Base-by-base conservation (phyloP, 148 eudicot genomes). In the Amaranthus hypochondriacus region DNA sequence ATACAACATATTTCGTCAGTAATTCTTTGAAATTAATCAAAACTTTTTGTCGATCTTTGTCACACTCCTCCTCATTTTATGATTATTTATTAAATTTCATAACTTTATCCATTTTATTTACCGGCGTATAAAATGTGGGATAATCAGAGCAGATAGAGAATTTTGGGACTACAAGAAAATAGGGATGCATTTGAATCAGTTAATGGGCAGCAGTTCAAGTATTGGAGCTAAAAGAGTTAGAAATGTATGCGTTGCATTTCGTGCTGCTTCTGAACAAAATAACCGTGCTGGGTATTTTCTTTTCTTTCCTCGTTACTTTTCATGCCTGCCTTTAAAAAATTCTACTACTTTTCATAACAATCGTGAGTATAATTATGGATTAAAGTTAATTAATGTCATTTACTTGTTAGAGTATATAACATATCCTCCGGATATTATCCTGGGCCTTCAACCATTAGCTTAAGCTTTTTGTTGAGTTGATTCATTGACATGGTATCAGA, bases 201-300 rank as follows among this genome's bases (percentile, higher is more conserved):
- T 93, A 4, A 91, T 93, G 87, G 98, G 98, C 15, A 93, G 98
- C 87, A 93, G 98, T 75, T 93, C 98, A 3, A 93, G 98, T 83
- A 91, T 93, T 14, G 98, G 98, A 21, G 98, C 98, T 18, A 92
- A 89, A 78, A 77, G 98, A 57, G 84, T 93, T 73, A 61, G 91
- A 71, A 89, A 89, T 53, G 86, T 93, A 15, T 93, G 98, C 81
- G 85, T 84, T 46, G 97, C 97, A 49, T 91, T 93, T 76, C 97
- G 95, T 7, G 86, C 92, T 21, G 95, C 97, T 74, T 79, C 91
- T 54, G 91, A 93, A 47, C 98, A 89, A 47, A 85, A 85, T 70
- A 93, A 89, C 84, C 82, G 95, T 72, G 18, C 84, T 53, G 95
- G 92, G 98, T 93, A 59, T 7, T 63, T 80, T n/a, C 54, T 18